These are phyloP conservation scores for Mycosarcoma maydis DNA, from an alignment of 1,284 basidiomycete genomes.

Conservation along the genomic window DNA sequence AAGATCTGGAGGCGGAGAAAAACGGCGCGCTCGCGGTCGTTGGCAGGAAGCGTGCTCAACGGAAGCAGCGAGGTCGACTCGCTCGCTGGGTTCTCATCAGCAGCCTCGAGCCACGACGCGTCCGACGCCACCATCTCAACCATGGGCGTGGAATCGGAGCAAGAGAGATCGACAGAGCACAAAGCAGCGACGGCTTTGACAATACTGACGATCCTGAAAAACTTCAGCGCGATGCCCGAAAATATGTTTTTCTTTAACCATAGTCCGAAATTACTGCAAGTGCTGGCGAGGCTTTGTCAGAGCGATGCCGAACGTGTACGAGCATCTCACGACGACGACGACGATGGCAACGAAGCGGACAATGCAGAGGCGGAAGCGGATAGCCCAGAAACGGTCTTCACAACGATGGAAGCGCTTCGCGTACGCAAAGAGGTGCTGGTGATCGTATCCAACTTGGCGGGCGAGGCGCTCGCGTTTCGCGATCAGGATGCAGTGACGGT, in stretches of 20 bases:
- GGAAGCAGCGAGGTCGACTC: slow-evolving; percentile 16
- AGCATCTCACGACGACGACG: slow-evolving; percentile 9
- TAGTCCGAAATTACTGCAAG: slow-evolving; percentile 75
- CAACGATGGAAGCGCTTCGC: slow-evolving; percentile 71
- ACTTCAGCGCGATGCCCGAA: slow-evolving; percentile 79
- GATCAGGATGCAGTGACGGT: slow-evolving; percentile 69
- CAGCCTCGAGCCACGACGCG: slow-evolving; percentile 4
- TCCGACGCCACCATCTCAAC: slow-evolving; percentile 30
- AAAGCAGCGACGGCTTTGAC: slow-evolving; percentile 76
- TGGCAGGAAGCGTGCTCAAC: slow-evolving; percentile 22
- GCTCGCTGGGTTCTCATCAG: slow-evolving; percentile 7
- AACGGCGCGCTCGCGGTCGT: slow-evolving; percentile 22
- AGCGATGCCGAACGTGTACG: slow-evolving; percentile 65
- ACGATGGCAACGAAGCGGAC: slow-evolving; percentile 3
- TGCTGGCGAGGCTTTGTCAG: slow-evolving; percentile 68
- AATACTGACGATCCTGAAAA: slow-evolving; percentile 83
- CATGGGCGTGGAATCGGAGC: slow-evolving; percentile 28
- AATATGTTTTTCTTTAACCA: slow-evolving; percentile 78
- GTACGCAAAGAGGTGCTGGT: slow-evolving; percentile 82
- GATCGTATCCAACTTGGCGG: slow-evolving; percentile 77
- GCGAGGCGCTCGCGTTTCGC: slow-evolving; percentile 70
- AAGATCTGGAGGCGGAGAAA: slow-evolving; percentile 47
- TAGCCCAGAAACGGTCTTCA: slow-evolving; percentile 60
- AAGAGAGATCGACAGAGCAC: slow-evolving; percentile 47
- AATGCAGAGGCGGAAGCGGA: background rate